Percentiles rank a stretch among this genome's conserved stretches.
Evolutionary conservation across 164 flowering plant genomes (phyloP).

Genomic region (Pachysandra terminalis): DNA sequence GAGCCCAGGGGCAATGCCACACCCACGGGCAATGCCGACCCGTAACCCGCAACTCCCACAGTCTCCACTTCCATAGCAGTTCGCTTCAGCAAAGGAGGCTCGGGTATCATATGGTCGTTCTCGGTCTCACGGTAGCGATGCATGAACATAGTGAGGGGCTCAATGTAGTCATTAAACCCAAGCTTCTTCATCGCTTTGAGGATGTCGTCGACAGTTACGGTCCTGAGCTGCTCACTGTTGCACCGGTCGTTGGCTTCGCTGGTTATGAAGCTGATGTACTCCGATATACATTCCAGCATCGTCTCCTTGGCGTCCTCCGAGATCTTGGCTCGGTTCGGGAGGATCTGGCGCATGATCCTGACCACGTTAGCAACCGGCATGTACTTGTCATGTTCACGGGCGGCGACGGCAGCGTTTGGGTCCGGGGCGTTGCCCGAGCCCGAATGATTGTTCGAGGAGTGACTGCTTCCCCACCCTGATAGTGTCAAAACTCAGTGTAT

Average conservation of each 20-base stretch:
- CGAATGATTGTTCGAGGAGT: not conserved
- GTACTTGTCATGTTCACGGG: slow-evolving; percentile 78
- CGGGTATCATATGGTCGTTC: slow-evolving; percentile 49
- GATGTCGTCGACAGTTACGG: slow-evolving; percentile 90
- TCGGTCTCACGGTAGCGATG: slow-evolving; percentile 60
- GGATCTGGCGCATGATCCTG: slow-evolving; percentile 72
- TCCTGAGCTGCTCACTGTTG: slow-evolving; percentile 88
- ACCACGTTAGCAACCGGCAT: slow-evolving; percentile 88
- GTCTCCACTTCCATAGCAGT: not conserved
- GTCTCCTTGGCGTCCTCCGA: slow-evolving; percentile 92
- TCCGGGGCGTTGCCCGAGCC: slow-evolving; percentile 2
- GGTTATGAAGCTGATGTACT: slow-evolving; percentile 87
- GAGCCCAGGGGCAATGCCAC: slow-evolving; percentile 17
- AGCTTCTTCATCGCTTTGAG: slow-evolving; percentile 89
- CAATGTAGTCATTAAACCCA: slow-evolving; percentile 81
- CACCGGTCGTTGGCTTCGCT: slow-evolving; percentile 91
- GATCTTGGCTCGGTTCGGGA: slow-evolving; percentile 82
- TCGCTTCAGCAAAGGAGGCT: slow-evolving; percentile 40
- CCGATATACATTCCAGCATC: slow-evolving; percentile 87
- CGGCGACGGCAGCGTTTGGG: slow-evolving; percentile 41
- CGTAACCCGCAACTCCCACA: slow-evolving; percentile 1
- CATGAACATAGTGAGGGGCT: slow-evolving; percentile 61
- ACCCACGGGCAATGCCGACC: slow-evolving; percentile 24
- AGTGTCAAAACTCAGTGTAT: too few species aligned
- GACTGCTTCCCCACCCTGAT: not conserved